phyloP scores from a whole-genome alignment of 2,329 filamentous ascomycete species.

The Stagonosporopsis vannaccii region DNA sequence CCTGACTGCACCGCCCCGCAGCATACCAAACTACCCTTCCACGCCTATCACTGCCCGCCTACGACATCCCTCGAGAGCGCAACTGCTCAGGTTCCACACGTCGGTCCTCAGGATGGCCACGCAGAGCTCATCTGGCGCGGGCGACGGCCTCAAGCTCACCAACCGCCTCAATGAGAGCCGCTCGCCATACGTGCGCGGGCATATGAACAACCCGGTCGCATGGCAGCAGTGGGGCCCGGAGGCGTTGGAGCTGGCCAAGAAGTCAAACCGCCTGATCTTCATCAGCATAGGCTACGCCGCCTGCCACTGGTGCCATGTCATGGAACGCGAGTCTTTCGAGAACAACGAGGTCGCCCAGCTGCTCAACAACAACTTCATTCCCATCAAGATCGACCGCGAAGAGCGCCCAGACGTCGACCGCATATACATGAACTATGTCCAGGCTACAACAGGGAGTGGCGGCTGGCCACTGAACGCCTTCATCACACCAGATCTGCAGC shows the following conservation, averaged over 20 bases:
- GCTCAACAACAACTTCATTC: slow-evolving; percentile 87
- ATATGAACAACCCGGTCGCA: slow-evolving; percentile 81
- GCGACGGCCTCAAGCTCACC: slow-evolving; percentile 50
- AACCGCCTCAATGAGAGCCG: slow-evolving; percentile 68
- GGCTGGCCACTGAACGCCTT: slow-evolving; percentile 99
- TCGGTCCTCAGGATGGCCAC: slow-evolving; percentile 43
- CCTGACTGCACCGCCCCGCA: slow-evolving; percentile 13
- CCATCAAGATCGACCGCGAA: slow-evolving; percentile 91
- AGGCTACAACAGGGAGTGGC: slow-evolving; percentile 86
- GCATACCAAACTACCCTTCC: slow-evolving; percentile 1
- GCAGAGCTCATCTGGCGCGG: slow-evolving; percentile 26
- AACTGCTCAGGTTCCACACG: slow-evolving; percentile 35
- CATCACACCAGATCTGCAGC: slow-evolving; percentile 88
- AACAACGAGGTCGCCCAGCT: slow-evolving; percentile 80
- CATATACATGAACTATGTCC: slow-evolving; percentile 98
- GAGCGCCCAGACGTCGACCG: slow-evolving; percentile 92
- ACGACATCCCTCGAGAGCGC: slow-evolving; percentile 25
- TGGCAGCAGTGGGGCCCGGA: slow-evolving; percentile 91
- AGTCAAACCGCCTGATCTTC: slow-evolving; percentile 87
- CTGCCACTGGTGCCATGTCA: slow-evolving; percentile 91
- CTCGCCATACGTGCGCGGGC: slow-evolving; percentile 74
- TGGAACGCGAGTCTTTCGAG: slow-evolving; percentile 90
- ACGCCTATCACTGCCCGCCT: slow-evolving; percentile 20
- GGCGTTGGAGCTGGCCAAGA: slow-evolving; percentile 76
- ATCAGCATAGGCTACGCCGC: slow-evolving; percentile 94